phyloP scores from a whole-genome alignment of 2,329 filamentous ascomycete species.

The Sporothrix variecibatus region DNA sequence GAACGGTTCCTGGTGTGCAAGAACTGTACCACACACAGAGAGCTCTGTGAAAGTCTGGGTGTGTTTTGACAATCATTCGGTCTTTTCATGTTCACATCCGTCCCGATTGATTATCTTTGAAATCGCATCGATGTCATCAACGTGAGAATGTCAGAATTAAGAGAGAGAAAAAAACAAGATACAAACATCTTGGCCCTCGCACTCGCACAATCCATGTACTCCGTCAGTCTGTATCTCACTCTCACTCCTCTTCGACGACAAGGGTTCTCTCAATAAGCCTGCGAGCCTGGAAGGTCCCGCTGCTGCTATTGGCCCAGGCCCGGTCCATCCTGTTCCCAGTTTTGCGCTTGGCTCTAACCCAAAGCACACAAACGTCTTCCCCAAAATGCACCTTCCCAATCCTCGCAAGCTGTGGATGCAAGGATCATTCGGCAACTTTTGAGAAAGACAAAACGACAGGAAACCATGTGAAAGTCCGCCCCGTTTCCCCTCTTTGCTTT shows the following conservation, averaged over 20 bases:
- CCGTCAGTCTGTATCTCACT: too few relatives aligned
- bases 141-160: background rate
- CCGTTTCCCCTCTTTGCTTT: background rate
- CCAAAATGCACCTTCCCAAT: background rate
- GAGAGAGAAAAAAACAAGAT: background rate
- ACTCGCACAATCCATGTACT: background rate
- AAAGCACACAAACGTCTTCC: background rate
- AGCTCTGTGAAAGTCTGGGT: background rate
- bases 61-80: background rate
- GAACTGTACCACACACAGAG: background rate
- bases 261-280: background rate
- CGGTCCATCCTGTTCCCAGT: background rate
- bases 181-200: background rate
- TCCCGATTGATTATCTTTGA: background rate
- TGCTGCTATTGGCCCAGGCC: background rate
- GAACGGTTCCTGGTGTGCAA: background rate
- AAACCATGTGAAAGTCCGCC: constrained; percentile 7
- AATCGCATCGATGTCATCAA: background rate
- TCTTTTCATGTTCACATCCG: background rate
- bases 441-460: background rate
- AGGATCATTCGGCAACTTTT: background rate
- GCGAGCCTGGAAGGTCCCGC: background rate
- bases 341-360: background rate
- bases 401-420: background rate
- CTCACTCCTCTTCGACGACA: background rate